These are phyloP conservation scores for Fusarium miscanthi DNA, from an alignment of 2,329 filamentous ascomycete species.

Conservation along the genomic window DNA sequence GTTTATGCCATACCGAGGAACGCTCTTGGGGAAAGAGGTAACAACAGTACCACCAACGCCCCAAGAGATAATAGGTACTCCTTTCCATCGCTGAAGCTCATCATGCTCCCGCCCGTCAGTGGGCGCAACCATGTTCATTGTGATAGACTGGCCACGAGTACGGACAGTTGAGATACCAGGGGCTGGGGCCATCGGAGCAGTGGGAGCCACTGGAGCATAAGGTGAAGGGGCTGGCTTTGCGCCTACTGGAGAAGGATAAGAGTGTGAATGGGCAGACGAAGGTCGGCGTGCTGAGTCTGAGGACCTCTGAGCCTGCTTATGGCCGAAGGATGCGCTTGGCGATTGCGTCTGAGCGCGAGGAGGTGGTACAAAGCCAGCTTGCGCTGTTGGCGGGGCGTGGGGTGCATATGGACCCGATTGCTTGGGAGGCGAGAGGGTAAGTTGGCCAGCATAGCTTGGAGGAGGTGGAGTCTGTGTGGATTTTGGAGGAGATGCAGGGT, in stretches of 20 bases:
- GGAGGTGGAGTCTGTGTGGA: conserved; percentile 62
- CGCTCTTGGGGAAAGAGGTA: conserved; percentile 87
- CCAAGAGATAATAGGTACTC: conserved; percentile 87
- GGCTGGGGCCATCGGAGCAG: conserved; percentile 10
- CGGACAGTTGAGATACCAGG: conserved; percentile 47
- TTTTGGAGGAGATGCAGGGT: conserved; percentile 50
- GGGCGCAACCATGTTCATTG: conserved; percentile 68
- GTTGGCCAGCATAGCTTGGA: conserved; percentile 52
- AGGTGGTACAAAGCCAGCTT: conserved; percentile 63
- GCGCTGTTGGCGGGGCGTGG: conserved; percentile 48
- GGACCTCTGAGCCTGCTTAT: conserved; percentile 47
- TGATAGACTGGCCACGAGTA: conserved; percentile 64
- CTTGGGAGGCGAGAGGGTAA: conserved; percentile 67
- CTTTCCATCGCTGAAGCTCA: conserved; percentile 89
- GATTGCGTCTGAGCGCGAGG: conserved; percentile 72
- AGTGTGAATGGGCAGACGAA: conserved; percentile 62
- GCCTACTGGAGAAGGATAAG: conserved; percentile 52
- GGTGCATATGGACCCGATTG: conserved; percentile 63
- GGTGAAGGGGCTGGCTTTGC: conserved; percentile 42
- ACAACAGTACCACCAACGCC: conserved; percentile 85
- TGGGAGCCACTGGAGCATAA: conserved; percentile 43
- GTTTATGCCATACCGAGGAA: conserved; percentile 85
- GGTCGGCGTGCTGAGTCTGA: conserved; percentile 63
- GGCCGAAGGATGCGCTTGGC: conserved; percentile 61
- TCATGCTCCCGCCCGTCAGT: conserved; percentile 77